Base-by-base conservation (phyloP, 2,329 filamentous ascomycete genomes). In the Trichoderma afroharzianum region DNA sequence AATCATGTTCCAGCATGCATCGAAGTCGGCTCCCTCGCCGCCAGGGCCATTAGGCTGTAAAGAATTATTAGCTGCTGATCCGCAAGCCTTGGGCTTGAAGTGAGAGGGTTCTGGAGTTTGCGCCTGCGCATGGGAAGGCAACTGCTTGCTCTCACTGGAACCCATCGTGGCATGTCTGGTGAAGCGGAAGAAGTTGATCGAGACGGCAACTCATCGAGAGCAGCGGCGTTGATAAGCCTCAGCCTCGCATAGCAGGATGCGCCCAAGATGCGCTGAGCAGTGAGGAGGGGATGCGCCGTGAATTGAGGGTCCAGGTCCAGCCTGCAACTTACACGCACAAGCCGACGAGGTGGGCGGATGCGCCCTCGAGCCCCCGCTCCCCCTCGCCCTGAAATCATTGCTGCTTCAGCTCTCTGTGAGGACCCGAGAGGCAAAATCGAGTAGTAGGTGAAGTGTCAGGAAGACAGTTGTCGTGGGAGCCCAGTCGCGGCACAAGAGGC, bases 1-100 rank as follows among this genome's bases (percentile, higher is more conserved):
- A 8, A 99, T 88, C 58, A 90, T 89, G 15, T 86, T 85, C 96
- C 96, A 99, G 76, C 91, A 93, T 3, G 88, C 85, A n/a, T 97
- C 93, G 79, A 97, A 97, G 75, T 97, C 93, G 76, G 92, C 86
- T 11, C 87, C 85, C 74, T 91, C 90, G 73, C 84, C 87, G 73
- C 84, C 87, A 21, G 81, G 63, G 39, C 74, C 80, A 67, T 79
- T 80, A 7, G 80, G 76, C 81, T 82, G 72, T 50, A 7, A 57
- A 62, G 4, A 47, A 59, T 72, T 59, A 30, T 74, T 59, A 55
- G 82, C 80, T 76, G 75, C 32, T 33, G 24, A 12, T 53, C 39
- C 61, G 66, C 57, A 58, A n/a, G 36, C 26, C 18, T 21, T 61
- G 6, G 66, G 8, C 18, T 53, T 33, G 21, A n/a, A 62, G 57